Evolutionary conservation across 1,284 basidiomycete species (phyloP).

Genomic region (Heterobasidion occidentale): DNA sequence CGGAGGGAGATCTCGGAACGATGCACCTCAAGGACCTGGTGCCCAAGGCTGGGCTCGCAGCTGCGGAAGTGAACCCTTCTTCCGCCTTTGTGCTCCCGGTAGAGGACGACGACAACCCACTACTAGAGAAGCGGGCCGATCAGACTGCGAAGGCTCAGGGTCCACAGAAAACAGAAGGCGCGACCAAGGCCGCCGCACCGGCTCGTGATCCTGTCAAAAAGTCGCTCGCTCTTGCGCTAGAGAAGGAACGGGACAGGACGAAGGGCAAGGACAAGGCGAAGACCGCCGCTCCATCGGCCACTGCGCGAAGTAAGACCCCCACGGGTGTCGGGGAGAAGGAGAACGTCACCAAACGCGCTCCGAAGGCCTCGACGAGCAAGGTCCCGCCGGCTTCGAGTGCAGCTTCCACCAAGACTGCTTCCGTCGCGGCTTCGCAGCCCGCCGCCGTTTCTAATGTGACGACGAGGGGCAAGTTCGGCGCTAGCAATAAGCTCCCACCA

Average conservation of each 20-base stretch:
- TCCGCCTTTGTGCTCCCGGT: not conserved
- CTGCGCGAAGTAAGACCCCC: not conserved
- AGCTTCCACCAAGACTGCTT: not conserved
- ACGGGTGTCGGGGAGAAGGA: conserved; percentile 9
- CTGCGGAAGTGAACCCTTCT: not conserved
- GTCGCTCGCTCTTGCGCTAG: not conserved
- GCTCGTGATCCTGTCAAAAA: not conserved
- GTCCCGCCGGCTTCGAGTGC: not conserved
- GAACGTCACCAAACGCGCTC: conserved; percentile 9
- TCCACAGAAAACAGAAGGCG: conserved; percentile 4
- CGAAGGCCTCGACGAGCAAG: conserved; percentile 7
- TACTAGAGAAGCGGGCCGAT: conserved; percentile 7
- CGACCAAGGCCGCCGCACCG: not conserved
- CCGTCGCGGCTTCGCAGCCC: not conserved
- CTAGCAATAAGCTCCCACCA: conserved; percentile 15
- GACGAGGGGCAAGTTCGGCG: conserved; percentile 7
- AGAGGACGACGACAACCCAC: conserved; percentile 14
- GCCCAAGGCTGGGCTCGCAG: not conserved
- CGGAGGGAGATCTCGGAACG: conserved; percentile 20
- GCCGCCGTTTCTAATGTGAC: not conserved
- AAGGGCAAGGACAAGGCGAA: not conserved
- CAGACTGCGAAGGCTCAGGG: not conserved
- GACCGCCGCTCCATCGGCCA: not conserved
- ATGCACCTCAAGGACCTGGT: conserved; percentile 15
- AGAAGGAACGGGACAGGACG: conserved; percentile 4